Evolutionary conservation across 2,329 filamentous ascomycete species (phyloP), one percentile per base, ranked within the genome.

Genomic region (Hymenoscyphus occultus): DNA sequence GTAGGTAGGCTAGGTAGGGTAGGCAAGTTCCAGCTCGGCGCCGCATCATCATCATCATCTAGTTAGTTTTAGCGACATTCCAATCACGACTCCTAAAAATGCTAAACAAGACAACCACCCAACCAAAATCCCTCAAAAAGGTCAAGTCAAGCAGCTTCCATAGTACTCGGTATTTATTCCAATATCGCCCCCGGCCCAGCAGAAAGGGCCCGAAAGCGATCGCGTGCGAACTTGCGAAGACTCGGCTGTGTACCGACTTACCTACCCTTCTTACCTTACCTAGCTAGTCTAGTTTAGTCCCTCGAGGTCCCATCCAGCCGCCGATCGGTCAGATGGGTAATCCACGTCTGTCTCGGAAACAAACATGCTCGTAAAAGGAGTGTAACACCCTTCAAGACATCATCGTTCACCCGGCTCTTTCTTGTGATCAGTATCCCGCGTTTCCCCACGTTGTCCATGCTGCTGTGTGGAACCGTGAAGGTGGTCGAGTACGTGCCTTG

Each of bases 151-250:
- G 19, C 28, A 28, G 28, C 2, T 28, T 2, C 28, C 3, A 28
- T 1, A 28, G 28, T n/a, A n/a, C n/a, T n/a, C n/a, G n/a, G n/a
- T 28, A 28, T 28, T 28, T 28, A 28, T 28, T 28, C 3, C 22
- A 1, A 28, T 28, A 28, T 28, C 22, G 22, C 22, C 3, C 22
- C 22, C 19, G 45, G 42, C 42, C 42, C 42, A 45, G 42, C 42
- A 45, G 42, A 45, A 45, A 45, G 42, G 42, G 42, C 42, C 42
- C 45, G 45, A 51, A 51, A 51, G 45, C 10, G 45, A 51, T 28
- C 45, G 45, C 45, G 45, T 51, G 45, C 19, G 45, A 28, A 28
- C 28, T 3, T 28, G 28, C 28, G 28, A 28, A 28, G 45, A 22
- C 19, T 7, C 12, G 45, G 45, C 16, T n/a, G 16, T 28, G 28